Evolutionary conservation across 148 eudicot genomes (phyloP).

Genomic region (Amaranthus palmeri): DNA sequence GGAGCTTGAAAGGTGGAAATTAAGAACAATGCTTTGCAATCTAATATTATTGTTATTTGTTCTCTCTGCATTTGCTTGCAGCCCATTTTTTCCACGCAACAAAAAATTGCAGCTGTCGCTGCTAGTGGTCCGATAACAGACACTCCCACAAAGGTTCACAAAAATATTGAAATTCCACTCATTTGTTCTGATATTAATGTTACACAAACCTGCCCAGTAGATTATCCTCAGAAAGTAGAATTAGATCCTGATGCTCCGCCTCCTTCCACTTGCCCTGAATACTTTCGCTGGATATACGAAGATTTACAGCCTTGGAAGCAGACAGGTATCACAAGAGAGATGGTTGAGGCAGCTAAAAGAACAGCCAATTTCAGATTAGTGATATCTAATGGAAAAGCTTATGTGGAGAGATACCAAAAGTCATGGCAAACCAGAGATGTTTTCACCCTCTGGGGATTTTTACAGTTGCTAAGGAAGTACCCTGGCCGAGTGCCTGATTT

Average conservation of each 20-base stretch:
- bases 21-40: background rate
- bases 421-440: slow-evolving; percentile 58
- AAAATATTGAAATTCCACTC: slow-evolving; percentile 38
- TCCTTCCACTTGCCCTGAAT: slow-evolving; percentile 56
- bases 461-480: slow-evolving; percentile 64
- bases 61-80: slow-evolving; percentile 28
- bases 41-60: background rate
- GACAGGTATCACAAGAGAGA: slow-evolving; percentile 58
- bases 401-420: slow-evolving; percentile 42
- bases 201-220: slow-evolving; percentile 55
- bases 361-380: slow-evolving; percentile 58
- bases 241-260: slow-evolving; percentile 30
- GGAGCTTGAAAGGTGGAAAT: background rate
- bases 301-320: slow-evolving; percentile 70
- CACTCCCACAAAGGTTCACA: slow-evolving; percentile 19
- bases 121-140: slow-evolving; percentile 8
- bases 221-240: slow-evolving; percentile 41
- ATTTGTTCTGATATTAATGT: slow-evolving; percentile 39
- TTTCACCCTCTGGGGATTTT: slow-evolving; percentile 72
- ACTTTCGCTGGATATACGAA: slow-evolving; percentile 83
- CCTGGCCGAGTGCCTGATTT: slow-evolving; percentile 82
- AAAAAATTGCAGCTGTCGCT: slow-evolving; percentile 21
- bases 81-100: slow-evolving; percentile 35
- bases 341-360: slow-evolving; percentile 45
- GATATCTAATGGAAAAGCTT: slow-evolving; percentile 56